Evolutionary conservation across 1,284 basidiomycete species (phyloP).

Genomic region (Cryptococcus jaspeensis): DNA sequence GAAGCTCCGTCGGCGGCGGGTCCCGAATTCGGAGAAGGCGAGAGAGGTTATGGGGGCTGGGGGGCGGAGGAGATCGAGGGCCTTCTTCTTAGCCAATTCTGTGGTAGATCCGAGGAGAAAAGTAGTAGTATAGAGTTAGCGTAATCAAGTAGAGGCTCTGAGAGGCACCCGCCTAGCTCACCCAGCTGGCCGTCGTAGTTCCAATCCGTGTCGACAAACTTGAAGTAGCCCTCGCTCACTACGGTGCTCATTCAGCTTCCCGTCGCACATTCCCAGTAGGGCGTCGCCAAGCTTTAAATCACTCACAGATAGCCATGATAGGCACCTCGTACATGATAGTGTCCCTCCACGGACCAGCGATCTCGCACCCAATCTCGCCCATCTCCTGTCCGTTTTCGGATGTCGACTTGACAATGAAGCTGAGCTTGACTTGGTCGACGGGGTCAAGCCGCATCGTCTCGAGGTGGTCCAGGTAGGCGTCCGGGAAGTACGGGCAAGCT

Average conservation of each 20-base stretch:
- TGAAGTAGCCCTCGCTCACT: slow-evolving; percentile 57
- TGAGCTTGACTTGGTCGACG: slow-evolving; percentile 67
- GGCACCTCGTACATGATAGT: slow-evolving; percentile 96
- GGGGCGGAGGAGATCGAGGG: slow-evolving; percentile 60
- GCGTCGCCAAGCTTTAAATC: background rate
- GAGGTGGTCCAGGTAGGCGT: slow-evolving; percentile 76
- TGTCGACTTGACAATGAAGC: slow-evolving; percentile 61
- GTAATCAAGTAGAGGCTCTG: background rate
- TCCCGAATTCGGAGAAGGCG: slow-evolving; percentile 88
- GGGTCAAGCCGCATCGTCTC: slow-evolving; percentile 70
- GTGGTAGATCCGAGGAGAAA: background rate
- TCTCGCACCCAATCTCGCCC: slow-evolving; percentile 73
- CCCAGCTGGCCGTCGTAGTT: slow-evolving; percentile 72
- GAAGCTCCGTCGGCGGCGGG: slow-evolving; percentile 79
- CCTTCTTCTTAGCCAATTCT: slow-evolving; percentile 72
- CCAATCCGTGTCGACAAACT: slow-evolving; percentile 74
- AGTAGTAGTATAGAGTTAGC: background rate
- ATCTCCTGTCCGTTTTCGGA: slow-evolving; percentile 42
- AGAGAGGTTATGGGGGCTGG: slow-evolving; percentile 58
- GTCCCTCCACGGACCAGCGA: slow-evolving; percentile 78
- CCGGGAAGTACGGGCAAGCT: slow-evolving; percentile 73
- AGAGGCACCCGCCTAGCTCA: slow-evolving; percentile 14
- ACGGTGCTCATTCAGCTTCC: slow-evolving; percentile 5
- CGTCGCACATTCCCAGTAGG: background rate
- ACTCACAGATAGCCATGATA: slow-evolving; percentile 81